Base-by-base conservation (phyloP, 2,329 filamentous ascomycete genomes). In the Colletotrichum abscissum region DNA sequence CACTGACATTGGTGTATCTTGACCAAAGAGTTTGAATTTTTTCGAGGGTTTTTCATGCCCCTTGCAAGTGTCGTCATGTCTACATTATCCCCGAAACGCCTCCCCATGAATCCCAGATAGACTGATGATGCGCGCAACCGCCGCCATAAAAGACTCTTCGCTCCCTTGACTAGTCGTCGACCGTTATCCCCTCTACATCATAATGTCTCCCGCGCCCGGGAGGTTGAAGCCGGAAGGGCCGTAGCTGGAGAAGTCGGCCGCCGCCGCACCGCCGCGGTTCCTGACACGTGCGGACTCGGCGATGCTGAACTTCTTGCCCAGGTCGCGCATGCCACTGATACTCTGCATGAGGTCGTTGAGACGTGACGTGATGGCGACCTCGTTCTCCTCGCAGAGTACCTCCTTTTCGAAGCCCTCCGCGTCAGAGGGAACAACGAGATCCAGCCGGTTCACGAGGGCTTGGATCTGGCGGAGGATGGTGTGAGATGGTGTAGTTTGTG, bases 391-490 rank as follows among this genome's bases (percentile, higher is more conserved):
- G 66, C 93, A 91, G 49, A 93, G 86, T 49, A 94, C 89, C 81
- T 97, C 93, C 42, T 89, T 86, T 33, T 91, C 87, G 79, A 96
- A 94, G 0, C 90, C 87, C 56, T 88, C 86, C 30, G 87, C 84
- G 77, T 94, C 88, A 2, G 92, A 88, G 3, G 96, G 95, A 5
- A 93, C 91, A 67, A 98, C 89, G 22, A 98, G 92, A 52, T 93
- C 93, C 33, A 98, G 89, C 64, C 96, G 93, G 63, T 92, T 92
- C 75, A 98, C 90, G 54, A 98, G 92, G 2, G 95, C 93, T 79
- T 95, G 94, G 75, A 98, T 95, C 75, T 94, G 94, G 74, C 97
- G 95, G 38, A 99, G 91, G 55, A 98, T 92, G 1, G 91, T 88
- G 78, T 95, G 89, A 7, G 94, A 90, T 0, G 88, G 88, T 1